Conservation (phyloP, 1,284 basidiomycete species). For the Sporisorium reilianum region DNA sequence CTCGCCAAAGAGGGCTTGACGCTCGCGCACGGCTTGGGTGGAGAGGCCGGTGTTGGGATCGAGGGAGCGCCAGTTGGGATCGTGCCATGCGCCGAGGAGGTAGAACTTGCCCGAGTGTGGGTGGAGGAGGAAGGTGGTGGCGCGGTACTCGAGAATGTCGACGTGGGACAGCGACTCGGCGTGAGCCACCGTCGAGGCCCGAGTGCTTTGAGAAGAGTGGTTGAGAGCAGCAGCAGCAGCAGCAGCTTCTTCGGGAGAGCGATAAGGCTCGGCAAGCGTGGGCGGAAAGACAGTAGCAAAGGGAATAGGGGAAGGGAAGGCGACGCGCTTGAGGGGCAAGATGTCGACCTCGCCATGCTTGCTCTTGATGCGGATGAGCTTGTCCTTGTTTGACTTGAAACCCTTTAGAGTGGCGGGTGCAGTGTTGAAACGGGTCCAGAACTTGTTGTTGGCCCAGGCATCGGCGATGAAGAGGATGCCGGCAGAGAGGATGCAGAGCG, state of each 20-base stretch:
- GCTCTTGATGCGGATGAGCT: constrained; percentile 45
- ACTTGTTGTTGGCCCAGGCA: constrained; percentile 47
- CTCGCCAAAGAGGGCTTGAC: constrained; percentile 44
- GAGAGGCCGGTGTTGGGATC: constrained; percentile 17
- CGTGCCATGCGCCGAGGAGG: constrained; percentile 40
- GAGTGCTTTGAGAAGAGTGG: not conserved
- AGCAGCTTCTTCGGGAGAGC: constrained; percentile 23
- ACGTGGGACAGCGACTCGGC: constrained; percentile 12
- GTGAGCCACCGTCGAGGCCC: not conserved
- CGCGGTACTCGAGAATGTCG: constrained; percentile 42
- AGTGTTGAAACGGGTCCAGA: constrained; percentile 47
- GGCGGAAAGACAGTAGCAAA: constrained; percentile 26
- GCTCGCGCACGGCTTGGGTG: constrained; percentile 5
- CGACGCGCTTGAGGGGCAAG: constrained; percentile 36
- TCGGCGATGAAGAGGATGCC: constrained; percentile 45
- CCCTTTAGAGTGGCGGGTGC: constrained; percentile 9
- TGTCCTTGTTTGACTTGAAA: constrained; percentile 19
- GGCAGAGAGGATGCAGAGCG: constrained; percentile 43
- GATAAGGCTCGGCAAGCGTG: constrained; percentile 19
- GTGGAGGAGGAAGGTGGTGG: constrained; percentile 45
- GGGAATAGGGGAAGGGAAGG: constrained; percentile 21
- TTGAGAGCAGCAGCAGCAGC: constrained; percentile 8
- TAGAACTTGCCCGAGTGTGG: constrained; percentile 41
- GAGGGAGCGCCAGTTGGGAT: constrained; percentile 25
- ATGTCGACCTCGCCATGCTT: constrained; percentile 48